Evolutionary conservation across 495 filamentous ascomycete genomes (phyloP), one percentile per base, ranked within the genome.

Genomic region (Aspergillus olivimuriae): DNA sequence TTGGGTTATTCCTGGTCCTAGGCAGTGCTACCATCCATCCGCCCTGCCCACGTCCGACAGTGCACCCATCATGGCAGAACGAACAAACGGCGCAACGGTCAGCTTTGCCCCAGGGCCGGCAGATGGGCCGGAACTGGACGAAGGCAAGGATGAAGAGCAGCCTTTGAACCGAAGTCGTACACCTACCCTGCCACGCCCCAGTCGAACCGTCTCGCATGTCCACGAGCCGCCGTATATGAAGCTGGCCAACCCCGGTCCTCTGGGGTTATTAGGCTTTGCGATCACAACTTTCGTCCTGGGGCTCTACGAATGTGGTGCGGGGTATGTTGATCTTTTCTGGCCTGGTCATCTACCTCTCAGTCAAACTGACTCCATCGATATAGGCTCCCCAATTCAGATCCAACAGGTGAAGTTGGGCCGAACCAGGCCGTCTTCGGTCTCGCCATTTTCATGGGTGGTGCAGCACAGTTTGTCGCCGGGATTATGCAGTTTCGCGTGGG

Each of bases 401-500:
- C 36, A 9, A 10, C 21, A 9, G 39, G 39, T 1, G 10, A 26
- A 14, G 23, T 41, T 14, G 38, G 43, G n/a, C 44, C 44, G 1
- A 43, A 47, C 26, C 38, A 43, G 15, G 49, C 49, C n/a, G 16
- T 31, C 15, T 52, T 47, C 22, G 49, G 49, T 16, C 21, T 47
- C 4, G 36, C 34, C 15, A 30, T 44, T 2, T 52, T 52, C 35
- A 47, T 52, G 39, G 44, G 49, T n/a, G 49, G 49, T n/a, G 35
- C 39, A 8, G 44, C 41, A 2, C 47, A 50, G 10, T 21, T 50
- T 11, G 15, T 50, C 8, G 43, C 42, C 2, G 47, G 47, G 22
- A 4, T 46, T 1, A 47, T 51, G 43, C 14, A 51, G 36, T 51
- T 51, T 22, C 48, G 48, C n/a, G 38, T 51, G 15, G 48, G 48